Evolutionary conservation across 805 yeast genomes (phyloP).

Genomic region (Kuraishia piskuri): DNA sequence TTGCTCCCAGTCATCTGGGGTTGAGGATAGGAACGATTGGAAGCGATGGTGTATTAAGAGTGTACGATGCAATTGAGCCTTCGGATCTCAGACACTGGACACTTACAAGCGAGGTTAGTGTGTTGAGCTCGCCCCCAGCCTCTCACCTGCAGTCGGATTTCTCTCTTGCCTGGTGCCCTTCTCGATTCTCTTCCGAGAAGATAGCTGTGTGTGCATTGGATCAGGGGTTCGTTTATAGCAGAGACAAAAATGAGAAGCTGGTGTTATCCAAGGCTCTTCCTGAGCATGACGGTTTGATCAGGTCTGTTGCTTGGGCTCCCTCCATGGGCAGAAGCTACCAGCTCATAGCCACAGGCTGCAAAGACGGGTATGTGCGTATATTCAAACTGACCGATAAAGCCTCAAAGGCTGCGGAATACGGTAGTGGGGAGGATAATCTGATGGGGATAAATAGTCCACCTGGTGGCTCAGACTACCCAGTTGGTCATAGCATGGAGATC

Average conservation of each 20-base stretch:
- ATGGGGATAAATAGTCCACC: neutral
- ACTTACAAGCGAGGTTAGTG: constrained; percentile 59
- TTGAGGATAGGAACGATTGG: constrained; percentile 81
- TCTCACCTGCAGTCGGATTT: constrained; percentile 79
- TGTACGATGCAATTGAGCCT: constrained; percentile 86
- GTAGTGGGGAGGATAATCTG: neutral
- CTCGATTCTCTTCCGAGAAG: constrained; percentile 74
- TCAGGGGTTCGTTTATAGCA: constrained; percentile 69
- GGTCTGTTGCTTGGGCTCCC: constrained; percentile 95
- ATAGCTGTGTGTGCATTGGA: constrained; percentile 80
- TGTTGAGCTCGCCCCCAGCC: constrained; percentile 65
- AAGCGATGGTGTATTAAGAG: constrained; percentile 75
- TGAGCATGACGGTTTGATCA: constrained; percentile 78
- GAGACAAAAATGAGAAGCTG: constrained; percentile 40
- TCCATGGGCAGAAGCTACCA: constrained; percentile 88
- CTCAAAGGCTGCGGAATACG: neutral
- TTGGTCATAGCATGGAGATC: constrained; percentile 24
- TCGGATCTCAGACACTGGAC: constrained; percentile 83
- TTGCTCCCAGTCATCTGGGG: constrained; percentile 82
- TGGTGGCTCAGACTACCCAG: neutral
- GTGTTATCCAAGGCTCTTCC: constrained; percentile 57
- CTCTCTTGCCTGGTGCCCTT: constrained; percentile 84
- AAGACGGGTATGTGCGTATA: constrained; percentile 86
- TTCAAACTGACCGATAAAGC: constrained; percentile 55
- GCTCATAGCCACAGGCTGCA: constrained; percentile 89